Base-by-base conservation (phyloP, 2,329 filamentous ascomycete species). In the Spiromastix sp. region DNA sequence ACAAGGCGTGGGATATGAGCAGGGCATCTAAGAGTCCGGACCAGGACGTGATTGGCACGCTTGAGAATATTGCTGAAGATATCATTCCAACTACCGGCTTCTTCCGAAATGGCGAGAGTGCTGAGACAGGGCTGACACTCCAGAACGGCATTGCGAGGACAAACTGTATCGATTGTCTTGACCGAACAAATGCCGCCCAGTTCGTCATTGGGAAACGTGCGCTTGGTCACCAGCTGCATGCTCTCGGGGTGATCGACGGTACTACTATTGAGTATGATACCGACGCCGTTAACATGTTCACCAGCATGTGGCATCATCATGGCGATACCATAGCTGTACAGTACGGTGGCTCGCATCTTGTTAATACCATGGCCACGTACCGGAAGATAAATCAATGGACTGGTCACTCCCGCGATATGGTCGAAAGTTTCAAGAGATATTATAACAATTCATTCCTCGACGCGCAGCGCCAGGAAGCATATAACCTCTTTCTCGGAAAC, bases 311-410 rank as follows among this genome's bases (percentile, higher is more conserved):
- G 63, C 87, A 96, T 56, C 86, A 93, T 47, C 91, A 98, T 53
- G 91, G 91, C 38, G 91, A 98, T 57, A 95, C 87, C 3, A 96
- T 98, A 50, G 91, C 91, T 1, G 82, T 96, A 36, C 91, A 98
- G 56, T 98, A 98, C 49, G 91, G 91, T 38, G 91, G 91, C 7
- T 96, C 87, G 2, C 91, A 98, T 58, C 72, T 98, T 1, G 91
- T 98, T 49, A 98, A 98, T 56, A 98, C 91, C 0, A 96, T 98
- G 87, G 87, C 93, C 46, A 98, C 91, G 4, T 98, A 98, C 57
- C 82, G 91, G 38, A 96, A 96, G 61, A 93, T 95, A 56, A 96
- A 96, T 47, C 89, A 96, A 56, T 98, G 91, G 91, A 93, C 86
- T 16, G 94, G 85, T 49, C 86, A 94, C 57, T 95, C 89, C 2